phyloP scores from a whole-genome alignment of 306 rosid species.

The Cyamopsis tetragonoloba region DNA sequence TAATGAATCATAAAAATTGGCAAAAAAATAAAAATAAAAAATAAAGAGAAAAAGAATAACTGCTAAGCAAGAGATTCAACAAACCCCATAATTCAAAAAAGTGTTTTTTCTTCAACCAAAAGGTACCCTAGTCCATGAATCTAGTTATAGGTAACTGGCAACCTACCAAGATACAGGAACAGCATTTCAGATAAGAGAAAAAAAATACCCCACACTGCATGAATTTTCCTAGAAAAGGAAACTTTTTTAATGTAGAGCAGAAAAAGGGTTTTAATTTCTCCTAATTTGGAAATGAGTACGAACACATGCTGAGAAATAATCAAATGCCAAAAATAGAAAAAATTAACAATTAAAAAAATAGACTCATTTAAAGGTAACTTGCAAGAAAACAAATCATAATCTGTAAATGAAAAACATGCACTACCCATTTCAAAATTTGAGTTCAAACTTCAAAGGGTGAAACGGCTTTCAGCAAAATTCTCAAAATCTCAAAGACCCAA shows the following conservation, averaged over 20 bases:
- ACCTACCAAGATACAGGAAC: neutral
- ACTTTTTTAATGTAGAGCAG: neutral
- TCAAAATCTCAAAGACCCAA: neutral
- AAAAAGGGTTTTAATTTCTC: neutral
- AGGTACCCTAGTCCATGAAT: slow-evolving; percentile 17
- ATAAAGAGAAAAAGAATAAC: neutral
- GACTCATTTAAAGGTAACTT: neutral
- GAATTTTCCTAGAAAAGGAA: neutral
- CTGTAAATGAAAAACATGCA: neutral
- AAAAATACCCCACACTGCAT: neutral
- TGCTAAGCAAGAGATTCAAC: neutral
- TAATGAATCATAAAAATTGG: neutral
- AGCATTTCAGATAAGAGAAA: neutral
- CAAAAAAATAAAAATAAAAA: neutral
- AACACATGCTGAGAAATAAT: neutral
- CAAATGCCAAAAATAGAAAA: neutral
- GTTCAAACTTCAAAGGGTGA: neutral
- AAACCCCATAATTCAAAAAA: neutral
- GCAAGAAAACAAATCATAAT: neutral
- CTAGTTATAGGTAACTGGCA: neutral
- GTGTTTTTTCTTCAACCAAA: neutral
- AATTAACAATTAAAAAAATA: neutral
- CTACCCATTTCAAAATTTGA: neutral
- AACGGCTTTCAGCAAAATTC: neutral
- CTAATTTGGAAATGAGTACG: slow-evolving; percentile 9